phyloP scores from a whole-genome alignment of 73 alveolate genomes.

The Breviolum minutum region DNA sequence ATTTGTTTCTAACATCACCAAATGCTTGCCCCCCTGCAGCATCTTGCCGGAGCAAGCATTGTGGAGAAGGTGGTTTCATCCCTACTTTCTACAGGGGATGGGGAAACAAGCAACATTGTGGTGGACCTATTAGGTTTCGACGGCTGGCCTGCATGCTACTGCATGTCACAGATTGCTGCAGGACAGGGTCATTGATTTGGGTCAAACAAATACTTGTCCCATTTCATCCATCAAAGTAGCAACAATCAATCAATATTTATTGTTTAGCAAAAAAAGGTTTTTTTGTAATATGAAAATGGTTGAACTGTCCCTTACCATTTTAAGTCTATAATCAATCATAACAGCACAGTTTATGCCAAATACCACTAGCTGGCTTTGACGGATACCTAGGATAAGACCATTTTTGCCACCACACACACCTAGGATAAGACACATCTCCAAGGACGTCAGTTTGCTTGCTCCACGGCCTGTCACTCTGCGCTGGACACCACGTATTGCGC shows the following conservation, averaged over 20 bases:
- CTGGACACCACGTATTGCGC: background rate
- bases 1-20: too few relatives aligned
- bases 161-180: background rate
- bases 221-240: too few relatives aligned
- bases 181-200: background rate
- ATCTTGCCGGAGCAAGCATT: conserved; percentile 1
- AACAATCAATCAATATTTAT: too few relatives aligned
- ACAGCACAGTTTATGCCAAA: too few relatives aligned
- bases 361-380: too few relatives aligned
- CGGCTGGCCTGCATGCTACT: background rate
- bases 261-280: too few relatives aligned
- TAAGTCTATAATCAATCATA: too few relatives aligned
- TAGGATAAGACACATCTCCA: background rate
- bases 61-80: background rate
- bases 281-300: too few relatives aligned
- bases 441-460: background rate
- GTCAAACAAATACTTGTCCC: too few relatives aligned
- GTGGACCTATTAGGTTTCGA: background rate
- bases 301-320: too few relatives aligned
- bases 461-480: background rate
- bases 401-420: too few relatives aligned
- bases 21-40: background rate
- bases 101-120: background rate
- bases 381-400: too few relatives aligned
- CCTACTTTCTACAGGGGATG: background rate